Evolutionary conservation across 73 alveolate species (phyloP), one percentile per base, ranked within the genome.

Genomic region (Paraurostyla sp.): DNA sequence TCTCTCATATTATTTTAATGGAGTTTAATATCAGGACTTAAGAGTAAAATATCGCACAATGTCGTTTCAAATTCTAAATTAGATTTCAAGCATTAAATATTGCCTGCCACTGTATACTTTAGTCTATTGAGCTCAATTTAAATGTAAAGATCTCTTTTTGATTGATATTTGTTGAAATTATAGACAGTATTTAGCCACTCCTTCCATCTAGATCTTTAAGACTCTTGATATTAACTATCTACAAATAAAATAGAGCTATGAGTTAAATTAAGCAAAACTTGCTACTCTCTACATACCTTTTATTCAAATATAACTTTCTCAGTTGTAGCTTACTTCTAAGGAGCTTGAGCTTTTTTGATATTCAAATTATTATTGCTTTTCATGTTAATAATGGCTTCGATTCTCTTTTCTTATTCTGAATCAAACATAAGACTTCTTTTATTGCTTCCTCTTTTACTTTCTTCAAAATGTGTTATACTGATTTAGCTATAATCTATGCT

Each of bases 221-320:
- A 65, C 41, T 65, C 82, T 65, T 65, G 46, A 22, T 65, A 65
- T 22, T 65, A 65, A 65, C 41, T 65, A 23, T 65, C 82, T 2
- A 65, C 58, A 65, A 65, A 65, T 7, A 65, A 22, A 18, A 65
- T 65, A 2, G 82, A 65, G 58, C 54, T 32, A 38, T 65, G 82
- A 40, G 60, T 65, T 18, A 65, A 40, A 65, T 65, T 65, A 3
- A 65, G 36, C 33, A 65, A 38, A 0, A 65, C 23, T 65, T 65
- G 23, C 58, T 65, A 58, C 42, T 65, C 82, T 38, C 58, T 32
- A n/a, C 82, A 65, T 65, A 65, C 82, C 82, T 35, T 65, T 65
- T n/a, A n/a, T n/a, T n/a, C n/a, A n/a, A n/a, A n/a, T n/a, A n/a
- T 15, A 58, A 58, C 38, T 38, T 65, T 32, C 35, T 15, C 23